A percentile compares a stretch with the other conserved stretches of the same genome.
phyloP scores from a whole-genome alignment of 164 flowering plant genomes.

The Macadamia integrifolia region DNA sequence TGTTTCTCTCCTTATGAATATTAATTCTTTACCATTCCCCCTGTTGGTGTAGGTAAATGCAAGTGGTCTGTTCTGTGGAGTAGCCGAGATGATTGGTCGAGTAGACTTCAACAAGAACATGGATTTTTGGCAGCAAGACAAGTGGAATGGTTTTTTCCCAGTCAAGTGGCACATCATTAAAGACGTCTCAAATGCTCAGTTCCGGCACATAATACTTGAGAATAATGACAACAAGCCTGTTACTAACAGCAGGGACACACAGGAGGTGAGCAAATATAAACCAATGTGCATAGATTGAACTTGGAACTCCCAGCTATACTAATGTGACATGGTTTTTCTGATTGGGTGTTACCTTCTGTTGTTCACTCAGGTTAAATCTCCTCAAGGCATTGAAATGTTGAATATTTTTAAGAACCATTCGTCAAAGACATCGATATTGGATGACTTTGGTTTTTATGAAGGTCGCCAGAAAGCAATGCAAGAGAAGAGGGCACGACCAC shows the following conservation, averaged over 20 bases:
- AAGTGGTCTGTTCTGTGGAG: constrained; percentile 86
- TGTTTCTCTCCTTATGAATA: background rate
- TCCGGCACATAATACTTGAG: constrained; percentile 65
- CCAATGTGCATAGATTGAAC: background rate
- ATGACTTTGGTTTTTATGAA: constrained; percentile 83
- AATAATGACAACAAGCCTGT: constrained; percentile 76
- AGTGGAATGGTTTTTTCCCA: constrained; percentile 76
- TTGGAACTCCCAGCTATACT: background rate
- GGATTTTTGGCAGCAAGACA: constrained; percentile 91
- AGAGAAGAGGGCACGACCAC: constrained; percentile 45
- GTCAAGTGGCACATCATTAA: constrained; percentile 84
- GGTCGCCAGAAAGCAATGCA: constrained; percentile 71
- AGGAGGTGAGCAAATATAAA: constrained; percentile 39
- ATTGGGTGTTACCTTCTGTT: background rate
- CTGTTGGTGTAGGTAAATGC: constrained; percentile 57
- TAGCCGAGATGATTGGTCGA: constrained; percentile 76
- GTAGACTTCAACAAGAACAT: constrained; percentile 63
- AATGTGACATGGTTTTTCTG: background rate
- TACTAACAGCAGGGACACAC: constrained; percentile 77
- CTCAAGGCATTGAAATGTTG: constrained; percentile 69
- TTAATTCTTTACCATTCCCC: background rate
- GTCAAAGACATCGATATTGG: constrained; percentile 65
- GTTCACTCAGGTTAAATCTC: constrained; percentile 35
- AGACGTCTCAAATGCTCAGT: constrained; percentile 65
- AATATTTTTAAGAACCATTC: constrained; percentile 55